Percentiles rank a stretch among this genome's conserved stretches.
Evolutionary conservation across 148 eudicot genomes (phyloP).

Genomic region (Camellia japonica): DNA sequence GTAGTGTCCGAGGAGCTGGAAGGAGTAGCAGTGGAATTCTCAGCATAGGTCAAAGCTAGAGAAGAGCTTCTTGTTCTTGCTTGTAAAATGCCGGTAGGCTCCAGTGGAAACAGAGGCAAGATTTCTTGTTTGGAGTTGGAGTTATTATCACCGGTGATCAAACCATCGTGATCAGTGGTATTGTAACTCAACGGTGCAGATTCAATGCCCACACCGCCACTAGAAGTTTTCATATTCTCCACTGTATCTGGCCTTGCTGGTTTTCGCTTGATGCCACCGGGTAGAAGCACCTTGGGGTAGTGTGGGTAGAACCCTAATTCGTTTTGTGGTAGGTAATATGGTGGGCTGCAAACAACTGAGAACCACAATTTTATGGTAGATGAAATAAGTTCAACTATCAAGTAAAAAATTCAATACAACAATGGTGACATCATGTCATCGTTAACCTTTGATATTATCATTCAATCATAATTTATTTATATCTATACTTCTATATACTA

Average conservation of each 20-base stretch:
- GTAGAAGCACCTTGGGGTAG: conserved; percentile 27
- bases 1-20: conserved; percentile 17
- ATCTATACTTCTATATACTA: too few relatives aligned
- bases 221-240: background rate
- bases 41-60: conserved; percentile 9
- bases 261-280: conserved; percentile 26
- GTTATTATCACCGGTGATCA: background rate
- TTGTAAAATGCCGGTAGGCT: conserved; percentile 64
- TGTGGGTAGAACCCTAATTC: conserved; percentile 30
- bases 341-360: conserved; percentile 39
- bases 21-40: conserved; percentile 12
- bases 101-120: conserved; percentile 63
- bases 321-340: conserved; percentile 25
- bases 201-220: background rate
- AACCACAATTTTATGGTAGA: background rate
- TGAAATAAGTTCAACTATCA: too few relatives aligned
- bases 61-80: conserved; percentile 20
- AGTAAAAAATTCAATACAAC: too few relatives aligned
- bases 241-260: background rate
- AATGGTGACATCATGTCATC: too few relatives aligned
- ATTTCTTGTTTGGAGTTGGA: conserved; percentile 28
- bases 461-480: too few relatives aligned
- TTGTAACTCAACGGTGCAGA: background rate
- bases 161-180: conserved; percentile 4
- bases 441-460: too few relatives aligned